Evolutionary conservation across 768 basidiomycete genomes (phyloP), one percentile per base, ranked within the genome.

Genomic region (Tricholoma bakamatsutake): DNA sequence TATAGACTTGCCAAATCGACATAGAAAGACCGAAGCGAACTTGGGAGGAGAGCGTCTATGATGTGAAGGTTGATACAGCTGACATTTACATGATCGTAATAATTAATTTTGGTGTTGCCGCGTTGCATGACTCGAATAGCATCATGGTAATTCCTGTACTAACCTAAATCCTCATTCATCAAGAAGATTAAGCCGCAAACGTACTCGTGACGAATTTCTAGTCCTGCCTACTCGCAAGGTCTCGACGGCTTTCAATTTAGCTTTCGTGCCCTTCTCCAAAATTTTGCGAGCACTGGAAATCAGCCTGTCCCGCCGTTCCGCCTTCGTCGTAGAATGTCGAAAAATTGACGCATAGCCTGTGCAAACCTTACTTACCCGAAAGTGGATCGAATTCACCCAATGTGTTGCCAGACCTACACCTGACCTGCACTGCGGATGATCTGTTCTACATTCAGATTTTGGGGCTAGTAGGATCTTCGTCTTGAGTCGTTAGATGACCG

Each of bases 211-310:
- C 96, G 84, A 50, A 98, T 78, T 68, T 99, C 97, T 87, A 98
- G 85, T 72, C 98, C 96, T 6, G 97, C 85, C 96, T 97, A 98
- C 72, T 98, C 97, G 97, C 97, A 21, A 99, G 79, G 64, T 99
- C 97, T 99, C 96, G 9, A 99, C 95, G n/a, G 83, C 79, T 71
- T 88, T 92, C 77, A 94, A 98, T 66, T 88, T 90, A 39, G 97
- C 85, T 62, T 90, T 91, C 3, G 89, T 89, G 5, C 84, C 96
- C 69, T 92, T 96, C 67, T 98, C 94, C 34, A 98, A 73, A 28
- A 98, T 88, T 73, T 95, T 95, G 40, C 95, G 84, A 3, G 96
- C 90, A 61, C 83, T 90, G 49, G 84, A 84, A 1, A 98, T 96
- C 93, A 12, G 89, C 91, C 53, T 85, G 75, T 3, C 86, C 86